phyloP scores from a whole-genome alignment of 352 stramenopile genomes.

The Thraustotheca clavata region DNA sequence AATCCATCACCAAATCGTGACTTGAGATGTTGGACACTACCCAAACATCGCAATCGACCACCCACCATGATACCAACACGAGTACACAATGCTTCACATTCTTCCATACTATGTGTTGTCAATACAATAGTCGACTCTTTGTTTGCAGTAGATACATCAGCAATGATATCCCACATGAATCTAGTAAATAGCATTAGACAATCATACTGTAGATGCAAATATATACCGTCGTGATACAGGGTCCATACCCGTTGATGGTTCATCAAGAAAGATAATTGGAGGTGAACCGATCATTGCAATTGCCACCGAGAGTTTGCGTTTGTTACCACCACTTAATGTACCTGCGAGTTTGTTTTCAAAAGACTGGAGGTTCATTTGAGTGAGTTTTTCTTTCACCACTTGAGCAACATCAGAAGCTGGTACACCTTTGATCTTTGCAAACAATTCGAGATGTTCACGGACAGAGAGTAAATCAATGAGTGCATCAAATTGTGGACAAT shows the following conservation, averaged over 20 bases:
- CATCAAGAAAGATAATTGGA: constrained; percentile 92
- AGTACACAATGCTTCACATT: constrained; percentile 91
- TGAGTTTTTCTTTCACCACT: constrained; percentile 39
- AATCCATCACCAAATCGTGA: constrained; percentile 81
- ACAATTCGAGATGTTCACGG: constrained; percentile 93
- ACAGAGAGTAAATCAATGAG: constrained; percentile 94
- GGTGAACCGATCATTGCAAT: constrained; percentile 96
- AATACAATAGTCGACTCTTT: constrained; percentile 64
- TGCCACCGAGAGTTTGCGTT: constrained; percentile 96
- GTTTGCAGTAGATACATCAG: constrained; percentile 45
- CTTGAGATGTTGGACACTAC: constrained; percentile 89
- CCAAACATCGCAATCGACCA: constrained; percentile 92
- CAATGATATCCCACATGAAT: constrained; percentile 59
- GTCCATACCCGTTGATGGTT: constrained; percentile 90
- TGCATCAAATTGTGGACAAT: constrained; percentile 90
- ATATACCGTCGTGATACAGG: constrained; percentile 85
- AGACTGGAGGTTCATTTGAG: constrained; percentile 41
- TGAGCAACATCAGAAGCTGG: constrained; percentile 21
- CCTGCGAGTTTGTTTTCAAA: constrained; percentile 65
- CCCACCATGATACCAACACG: constrained; percentile 96
- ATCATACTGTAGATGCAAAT: too few relatives aligned
- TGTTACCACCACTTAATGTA: constrained; percentile 91
- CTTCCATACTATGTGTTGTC: constrained; percentile 96
- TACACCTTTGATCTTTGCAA: constrained; percentile 88
- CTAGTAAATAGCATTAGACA: too few relatives aligned